These are phyloP conservation scores for Daldinia vernicosa DNA, from an alignment of 495 filamentous ascomycete genomes.

Conservation along the genomic window DNA sequence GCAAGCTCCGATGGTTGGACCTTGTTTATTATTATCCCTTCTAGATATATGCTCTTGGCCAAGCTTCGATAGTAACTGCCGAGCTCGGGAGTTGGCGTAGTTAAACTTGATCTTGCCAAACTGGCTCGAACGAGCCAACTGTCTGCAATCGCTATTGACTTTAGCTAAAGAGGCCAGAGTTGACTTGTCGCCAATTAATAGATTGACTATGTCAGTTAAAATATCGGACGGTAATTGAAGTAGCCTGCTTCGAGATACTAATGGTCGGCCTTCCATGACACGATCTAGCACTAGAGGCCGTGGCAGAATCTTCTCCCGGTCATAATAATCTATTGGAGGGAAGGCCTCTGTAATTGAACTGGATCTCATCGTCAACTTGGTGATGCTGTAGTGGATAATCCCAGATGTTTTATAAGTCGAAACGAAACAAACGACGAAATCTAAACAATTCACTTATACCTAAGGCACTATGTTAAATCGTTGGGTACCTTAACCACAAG, in stretches of 20 bases:
- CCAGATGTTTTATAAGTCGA: not conserved
- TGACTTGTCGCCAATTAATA: not conserved
- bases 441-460: not conserved
- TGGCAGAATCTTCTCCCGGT: not conserved
- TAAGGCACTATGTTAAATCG: not conserved
- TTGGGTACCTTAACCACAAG: not conserved
- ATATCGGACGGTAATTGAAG: conserved; percentile 8
- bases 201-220: conserved; percentile 11
- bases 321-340: not conserved
- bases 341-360: not conserved
- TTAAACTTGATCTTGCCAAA: conserved; percentile 8
- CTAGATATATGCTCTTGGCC: not conserved
- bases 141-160: conserved; percentile 10
- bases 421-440: not conserved
- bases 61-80: not conserved
- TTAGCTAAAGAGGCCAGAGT: conserved; percentile 6
- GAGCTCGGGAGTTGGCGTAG: not conserved
- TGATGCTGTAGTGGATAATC: not conserved
- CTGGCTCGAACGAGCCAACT: conserved; percentile 20
- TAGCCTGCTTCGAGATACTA: not conserved
- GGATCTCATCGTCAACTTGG: not conserved
- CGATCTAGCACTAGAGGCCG: not conserved
- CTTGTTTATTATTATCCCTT: not conserved
- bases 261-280: not conserved
- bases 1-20: not conserved